These are phyloP conservation scores for Botrytis fragariae DNA, from an alignment of 2,329 filamentous ascomycete species.

Conservation along the genomic window DNA sequence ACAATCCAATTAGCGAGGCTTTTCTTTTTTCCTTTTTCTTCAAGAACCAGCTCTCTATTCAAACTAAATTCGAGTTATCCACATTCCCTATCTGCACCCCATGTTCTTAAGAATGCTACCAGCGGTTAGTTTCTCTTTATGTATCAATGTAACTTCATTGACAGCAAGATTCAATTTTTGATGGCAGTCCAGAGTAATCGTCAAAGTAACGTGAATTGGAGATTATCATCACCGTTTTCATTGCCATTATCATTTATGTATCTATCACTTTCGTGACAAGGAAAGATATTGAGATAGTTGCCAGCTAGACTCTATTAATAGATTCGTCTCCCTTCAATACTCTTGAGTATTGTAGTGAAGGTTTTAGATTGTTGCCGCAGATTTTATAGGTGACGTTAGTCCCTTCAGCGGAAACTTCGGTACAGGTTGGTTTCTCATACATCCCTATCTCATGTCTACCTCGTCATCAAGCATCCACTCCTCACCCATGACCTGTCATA, in stretches of 20 bases:
- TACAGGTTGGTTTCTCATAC: too few relatives aligned
- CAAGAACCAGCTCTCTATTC: neutral
- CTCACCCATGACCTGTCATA: too few relatives aligned
- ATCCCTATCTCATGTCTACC: rapidly evolving
- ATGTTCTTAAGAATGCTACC: neutral
- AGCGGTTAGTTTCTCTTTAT: rapidly evolving
- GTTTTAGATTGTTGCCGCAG: too few relatives aligned
- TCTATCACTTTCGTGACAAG: neutral
- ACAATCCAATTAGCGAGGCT: too few relatives aligned
- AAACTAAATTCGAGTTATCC: neutral
- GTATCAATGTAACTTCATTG: rapidly evolving
- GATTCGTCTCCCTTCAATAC: rapidly evolving
- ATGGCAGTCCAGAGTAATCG: rapidly evolving
- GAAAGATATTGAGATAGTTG: neutral
- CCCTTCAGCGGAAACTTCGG: too few relatives aligned
- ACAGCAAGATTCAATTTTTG: neutral
- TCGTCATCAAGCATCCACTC: neutral
- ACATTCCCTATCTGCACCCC: neutral
- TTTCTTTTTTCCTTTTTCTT: too few relatives aligned
- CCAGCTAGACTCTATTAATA: rapidly evolving
- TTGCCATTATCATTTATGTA: neutral
- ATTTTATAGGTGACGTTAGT: too few relatives aligned
- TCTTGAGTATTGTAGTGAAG: too few relatives aligned
- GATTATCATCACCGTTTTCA: neutral
- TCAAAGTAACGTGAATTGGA: neutral